Evolutionary conservation across 495 filamentous ascomycete species (phyloP).

Genomic region (Penicillium manginii): DNA sequence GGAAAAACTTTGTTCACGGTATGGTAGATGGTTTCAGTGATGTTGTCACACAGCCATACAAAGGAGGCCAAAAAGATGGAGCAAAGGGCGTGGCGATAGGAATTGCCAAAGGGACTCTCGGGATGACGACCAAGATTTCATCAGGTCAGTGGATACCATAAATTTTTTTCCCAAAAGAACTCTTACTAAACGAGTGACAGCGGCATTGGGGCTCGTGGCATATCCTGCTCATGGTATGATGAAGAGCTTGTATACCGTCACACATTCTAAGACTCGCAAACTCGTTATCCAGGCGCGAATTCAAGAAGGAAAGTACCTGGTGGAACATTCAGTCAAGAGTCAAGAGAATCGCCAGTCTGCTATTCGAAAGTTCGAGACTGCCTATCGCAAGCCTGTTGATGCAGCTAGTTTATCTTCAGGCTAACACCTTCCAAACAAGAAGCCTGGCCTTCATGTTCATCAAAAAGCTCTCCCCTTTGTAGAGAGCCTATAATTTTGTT

Average conservation of each 20-base stretch:
- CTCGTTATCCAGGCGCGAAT: slow-evolving; percentile 8
- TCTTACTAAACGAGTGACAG: slow-evolving; percentile 6
- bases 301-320: slow-evolving; percentile 11
- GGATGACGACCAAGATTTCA: slow-evolving; percentile 67
- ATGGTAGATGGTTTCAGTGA: slow-evolving; percentile 76
- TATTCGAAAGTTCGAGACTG: slow-evolving; percentile 8
- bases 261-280: slow-evolving; percentile 18
- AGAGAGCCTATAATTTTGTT: too few relatives aligned
- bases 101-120: slow-evolving; percentile 73
- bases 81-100: slow-evolving; percentile 65
- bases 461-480: too few relatives aligned
- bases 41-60: slow-evolving; percentile 65
- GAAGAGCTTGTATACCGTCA: slow-evolving; percentile 16
- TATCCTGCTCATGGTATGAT: slow-evolving; percentile 20
- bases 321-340: slow-evolving; percentile 9
- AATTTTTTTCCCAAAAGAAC: neutral
- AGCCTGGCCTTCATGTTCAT: too few relatives aligned
- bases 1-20: slow-evolving; percentile 68
- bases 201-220: slow-evolving; percentile 17
- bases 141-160: slow-evolving; percentile 26
- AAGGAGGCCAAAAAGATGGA: slow-evolving; percentile 63
- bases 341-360: slow-evolving; percentile 1
- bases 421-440: too few relatives aligned
- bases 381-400: neutral
- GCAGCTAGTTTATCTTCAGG: too few relatives aligned